Conservation (phyloP, 208 protist genomes). For the Crithidia bombi region DNA sequence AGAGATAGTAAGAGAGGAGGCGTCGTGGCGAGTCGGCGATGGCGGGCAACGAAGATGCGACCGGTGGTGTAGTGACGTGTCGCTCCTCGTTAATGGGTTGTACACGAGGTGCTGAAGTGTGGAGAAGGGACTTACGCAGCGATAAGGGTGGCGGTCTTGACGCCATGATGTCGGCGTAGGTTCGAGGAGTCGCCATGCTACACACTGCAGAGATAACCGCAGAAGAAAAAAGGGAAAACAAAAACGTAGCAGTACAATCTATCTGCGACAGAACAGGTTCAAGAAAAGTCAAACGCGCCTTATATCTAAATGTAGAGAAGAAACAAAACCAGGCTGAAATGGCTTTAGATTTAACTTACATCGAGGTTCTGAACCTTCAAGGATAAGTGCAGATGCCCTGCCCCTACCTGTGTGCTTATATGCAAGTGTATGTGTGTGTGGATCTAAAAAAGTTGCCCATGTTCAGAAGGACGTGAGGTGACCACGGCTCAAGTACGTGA, state of each 20-base stretch:
- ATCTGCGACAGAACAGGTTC: too few relatives aligned
- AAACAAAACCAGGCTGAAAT: too few relatives aligned
- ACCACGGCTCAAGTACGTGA: too few relatives aligned
- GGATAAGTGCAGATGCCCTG: too few relatives aligned
- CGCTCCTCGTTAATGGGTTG: not conserved
- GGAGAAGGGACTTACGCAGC: conserved; percentile 4
- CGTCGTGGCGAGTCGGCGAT: conserved; percentile 27
- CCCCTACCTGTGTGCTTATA: too few relatives aligned
- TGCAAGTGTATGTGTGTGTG: too few relatives aligned
- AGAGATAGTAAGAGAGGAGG: conserved; percentile 36
- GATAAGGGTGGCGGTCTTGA: not conserved
- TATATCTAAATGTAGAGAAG: too few relatives aligned
- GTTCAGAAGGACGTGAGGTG: too few relatives aligned
- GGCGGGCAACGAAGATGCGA: conserved; percentile 1
- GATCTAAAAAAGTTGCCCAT: too few relatives aligned
- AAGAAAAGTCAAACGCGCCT: too few relatives aligned
- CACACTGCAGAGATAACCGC: not conserved
- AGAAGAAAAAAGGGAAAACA: not conserved
- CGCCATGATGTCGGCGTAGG: conserved; percentile 2
- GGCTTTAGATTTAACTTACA: too few relatives aligned
- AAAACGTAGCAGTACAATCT: not conserved
- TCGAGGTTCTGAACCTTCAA: too few relatives aligned
- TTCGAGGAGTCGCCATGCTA: not conserved
- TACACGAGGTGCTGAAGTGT: not conserved
- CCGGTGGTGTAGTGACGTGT: not conserved